Conservation (phyloP, 305 asterid species). For the Fraxinus sp. region DNA sequence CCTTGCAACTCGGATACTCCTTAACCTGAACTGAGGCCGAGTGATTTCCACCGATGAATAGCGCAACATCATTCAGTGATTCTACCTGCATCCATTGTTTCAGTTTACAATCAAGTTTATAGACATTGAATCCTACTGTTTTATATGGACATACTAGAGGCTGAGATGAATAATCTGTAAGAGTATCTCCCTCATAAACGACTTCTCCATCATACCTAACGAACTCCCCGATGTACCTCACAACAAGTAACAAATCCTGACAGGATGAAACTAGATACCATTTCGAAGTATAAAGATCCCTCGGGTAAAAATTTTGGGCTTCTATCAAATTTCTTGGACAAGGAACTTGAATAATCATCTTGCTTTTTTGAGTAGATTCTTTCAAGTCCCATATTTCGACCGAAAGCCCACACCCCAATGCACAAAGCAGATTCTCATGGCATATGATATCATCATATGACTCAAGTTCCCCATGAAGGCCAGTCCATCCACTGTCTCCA, state of each 20-base stretch:
- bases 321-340: conserved; percentile 4
- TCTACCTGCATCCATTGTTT: conserved; percentile 24
- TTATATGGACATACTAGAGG: conserved; percentile 24
- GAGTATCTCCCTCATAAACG: conserved; percentile 27
- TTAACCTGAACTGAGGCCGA: conserved; percentile 4
- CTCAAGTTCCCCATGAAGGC: background rate
- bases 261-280: conserved; percentile 25
- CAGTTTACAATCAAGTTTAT: background rate
- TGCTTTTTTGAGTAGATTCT: background rate
- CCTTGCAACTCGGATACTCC: background rate
- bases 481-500: conserved; percentile 22
- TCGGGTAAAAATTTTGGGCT: background rate
- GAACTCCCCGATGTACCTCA: conserved; percentile 31
- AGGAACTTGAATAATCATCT: background rate
- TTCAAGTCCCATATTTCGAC: conserved; percentile 32
- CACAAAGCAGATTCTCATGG: background rate
- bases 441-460: conserved; percentile 26
- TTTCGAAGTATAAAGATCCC: conserved; percentile 16
- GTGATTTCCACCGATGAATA: conserved; percentile 41
- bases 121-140: conserved; percentile 31
- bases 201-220: conserved; percentile 33
- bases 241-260: background rate
- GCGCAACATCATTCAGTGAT: background rate
- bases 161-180: background rate
- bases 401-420: conserved; percentile 4